These are phyloP conservation scores for Cyclocybe aegerita DNA, from an alignment of 768 basidiomycete genomes.

Conservation along the genomic window DNA sequence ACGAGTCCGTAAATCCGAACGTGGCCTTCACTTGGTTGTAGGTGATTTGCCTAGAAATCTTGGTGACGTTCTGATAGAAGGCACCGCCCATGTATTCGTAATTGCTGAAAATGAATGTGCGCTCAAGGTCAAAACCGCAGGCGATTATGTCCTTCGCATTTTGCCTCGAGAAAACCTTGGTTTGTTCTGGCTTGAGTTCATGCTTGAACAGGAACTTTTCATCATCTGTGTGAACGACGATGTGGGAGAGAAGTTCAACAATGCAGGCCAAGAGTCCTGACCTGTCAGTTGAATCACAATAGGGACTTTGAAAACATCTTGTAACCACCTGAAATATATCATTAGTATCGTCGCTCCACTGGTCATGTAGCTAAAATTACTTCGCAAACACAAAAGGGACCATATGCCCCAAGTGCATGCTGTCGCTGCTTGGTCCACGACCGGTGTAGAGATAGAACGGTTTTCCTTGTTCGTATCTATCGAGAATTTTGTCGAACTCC, in stretches of 20 bases:
- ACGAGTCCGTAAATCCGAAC: slow-evolving; percentile 97
- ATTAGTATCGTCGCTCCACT: neutral
- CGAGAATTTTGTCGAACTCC: slow-evolving; percentile 90
- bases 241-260: neutral
- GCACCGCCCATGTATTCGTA: slow-evolving; percentile 87
- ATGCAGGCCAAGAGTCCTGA: slow-evolving; percentile 25
- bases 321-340: slow-evolving; percentile 73
- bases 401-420: slow-evolving; percentile 98
- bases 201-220: slow-evolving; percentile 99
- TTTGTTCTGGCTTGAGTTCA: slow-evolving; percentile 87
- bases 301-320: slow-evolving; percentile 93
- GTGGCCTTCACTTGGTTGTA: slow-evolving; percentile 92
- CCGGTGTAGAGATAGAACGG: slow-evolving; percentile 99
- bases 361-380: slow-evolving; percentile 36
- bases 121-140: slow-evolving; percentile 86
- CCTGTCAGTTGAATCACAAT: slow-evolving; percentile 96
- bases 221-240: slow-evolving; percentile 60
- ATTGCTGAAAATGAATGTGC: slow-evolving; percentile 97
- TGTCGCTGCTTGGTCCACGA: slow-evolving; percentile 93
- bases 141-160: slow-evolving; percentile 98
- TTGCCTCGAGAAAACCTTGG: slow-evolving; percentile 72
- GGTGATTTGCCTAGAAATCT: slow-evolving; percentile 90
- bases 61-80: slow-evolving; percentile 94
- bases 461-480: slow-evolving; percentile 94
- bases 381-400: slow-evolving; percentile 97